phyloP scores from a whole-genome alignment of 2,329 filamentous ascomycete genomes.

The Mariannaea sp. region DNA sequence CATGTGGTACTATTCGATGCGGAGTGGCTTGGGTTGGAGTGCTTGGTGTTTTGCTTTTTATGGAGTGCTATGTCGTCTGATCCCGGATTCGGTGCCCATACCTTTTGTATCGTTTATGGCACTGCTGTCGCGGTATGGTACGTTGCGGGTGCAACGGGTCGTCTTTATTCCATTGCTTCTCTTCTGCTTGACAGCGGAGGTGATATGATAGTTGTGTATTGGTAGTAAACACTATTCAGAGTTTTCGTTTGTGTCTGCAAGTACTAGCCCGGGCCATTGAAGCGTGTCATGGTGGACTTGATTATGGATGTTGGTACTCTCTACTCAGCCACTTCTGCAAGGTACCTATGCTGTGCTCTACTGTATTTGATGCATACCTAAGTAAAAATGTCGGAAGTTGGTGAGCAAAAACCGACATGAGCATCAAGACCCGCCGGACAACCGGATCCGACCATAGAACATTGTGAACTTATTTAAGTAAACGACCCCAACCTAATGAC shows the following conservation, averaged over 20 bases:
- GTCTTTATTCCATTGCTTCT: background rate
- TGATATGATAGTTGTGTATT: too few relatives aligned
- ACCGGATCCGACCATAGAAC: too few relatives aligned
- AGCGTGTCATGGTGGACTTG: conserved; percentile 4
- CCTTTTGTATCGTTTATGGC: background rate
- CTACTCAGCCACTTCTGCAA: conserved; percentile 12
- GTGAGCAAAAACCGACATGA: too few relatives aligned
- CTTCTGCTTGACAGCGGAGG: background rate
- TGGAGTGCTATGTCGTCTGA: background rate
- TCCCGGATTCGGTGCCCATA: background rate
- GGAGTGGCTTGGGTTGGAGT: too few relatives aligned
- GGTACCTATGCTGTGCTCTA: too few relatives aligned
- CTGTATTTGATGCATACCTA: too few relatives aligned
- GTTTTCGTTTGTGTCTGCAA: conserved; percentile 10
- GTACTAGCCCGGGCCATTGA: conserved; percentile 17
- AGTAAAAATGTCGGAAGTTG: too few relatives aligned
- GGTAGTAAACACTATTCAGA: too few relatives aligned
- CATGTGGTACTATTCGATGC: too few relatives aligned
- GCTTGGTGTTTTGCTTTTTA: background rate
- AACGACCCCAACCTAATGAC: too few relatives aligned
- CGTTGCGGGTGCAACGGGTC: background rate
- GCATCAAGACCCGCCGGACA: too few relatives aligned
- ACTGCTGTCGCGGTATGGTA: conserved; percentile 10
- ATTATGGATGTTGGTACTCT: background rate
- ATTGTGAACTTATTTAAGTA: too few relatives aligned